Percentiles rank a stretch among this genome's conserved stretches.
These are phyloP conservation scores for Lepiota brunneoincarnata DNA, from an alignment of 768 basidiomycete genomes.

Conservation along the genomic window DNA sequence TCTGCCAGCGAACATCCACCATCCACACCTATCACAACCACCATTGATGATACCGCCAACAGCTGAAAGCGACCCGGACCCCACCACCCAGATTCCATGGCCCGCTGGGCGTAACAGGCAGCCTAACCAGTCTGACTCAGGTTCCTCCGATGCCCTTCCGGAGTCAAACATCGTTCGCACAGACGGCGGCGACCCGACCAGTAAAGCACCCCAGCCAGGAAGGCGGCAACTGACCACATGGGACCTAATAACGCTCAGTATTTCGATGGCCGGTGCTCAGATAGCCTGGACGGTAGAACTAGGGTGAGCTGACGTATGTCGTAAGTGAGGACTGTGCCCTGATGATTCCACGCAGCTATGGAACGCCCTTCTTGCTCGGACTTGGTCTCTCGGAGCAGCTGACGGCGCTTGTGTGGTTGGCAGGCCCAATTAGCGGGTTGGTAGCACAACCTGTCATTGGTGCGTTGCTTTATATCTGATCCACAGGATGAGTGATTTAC, in stretches of 20 bases:
- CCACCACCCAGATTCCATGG: conserved; percentile 81
- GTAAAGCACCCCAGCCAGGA: conserved; percentile 20
- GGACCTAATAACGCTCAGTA: conserved; percentile 78
- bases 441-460: conserved; percentile 98
- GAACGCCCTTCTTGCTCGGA: conserved; percentile 85
- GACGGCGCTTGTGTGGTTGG: conserved; percentile 94
- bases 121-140: conserved; percentile 24
- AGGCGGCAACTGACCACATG: conserved; percentile 50
- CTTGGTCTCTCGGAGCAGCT: conserved; percentile 78
- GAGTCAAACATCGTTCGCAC: conserved; percentile 16
- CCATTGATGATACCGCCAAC: conserved; percentile 60
- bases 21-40: too few species aligned
- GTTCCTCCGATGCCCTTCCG: not conserved
- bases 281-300: conserved; percentile 96
- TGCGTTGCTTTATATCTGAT: conserved; percentile 31
- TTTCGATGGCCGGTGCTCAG: conserved; percentile 94
- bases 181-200: conserved; percentile 13
- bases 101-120: conserved; percentile 41
- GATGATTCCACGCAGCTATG: conserved; percentile 58
- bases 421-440: conserved; percentile 92
- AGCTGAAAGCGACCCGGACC: conserved; percentile 62
- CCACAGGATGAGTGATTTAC: conserved; percentile 24
- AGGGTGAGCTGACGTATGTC: conserved; percentile 53
- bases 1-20: conserved; percentile 1
- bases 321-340: not conserved